Evolutionary conservation across 805 yeast genomes (phyloP).

Genomic region (Schwanniomyces yamadae): DNA sequence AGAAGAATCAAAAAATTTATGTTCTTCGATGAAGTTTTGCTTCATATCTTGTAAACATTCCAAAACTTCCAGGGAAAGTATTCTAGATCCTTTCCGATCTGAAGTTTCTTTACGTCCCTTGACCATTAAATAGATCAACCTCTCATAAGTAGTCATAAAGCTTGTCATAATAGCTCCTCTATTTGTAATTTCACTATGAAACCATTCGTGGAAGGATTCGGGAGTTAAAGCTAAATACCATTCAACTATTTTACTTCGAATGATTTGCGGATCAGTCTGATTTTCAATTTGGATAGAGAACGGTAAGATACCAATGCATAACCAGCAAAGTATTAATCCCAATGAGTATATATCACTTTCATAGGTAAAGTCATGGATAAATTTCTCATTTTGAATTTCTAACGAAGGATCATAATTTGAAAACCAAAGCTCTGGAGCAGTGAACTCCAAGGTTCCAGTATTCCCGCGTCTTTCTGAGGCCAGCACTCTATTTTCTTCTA

Average conservation of each 20-base stretch:
- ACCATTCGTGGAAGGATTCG: constrained; percentile 26
- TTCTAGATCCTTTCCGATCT: constrained; percentile 6
- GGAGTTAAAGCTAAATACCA: constrained; percentile 29
- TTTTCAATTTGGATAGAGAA: constrained; percentile 27
- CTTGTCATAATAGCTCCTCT: constrained; percentile 5
- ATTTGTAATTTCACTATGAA: constrained; percentile 5
- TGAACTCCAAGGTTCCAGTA: constrained; percentile 85
- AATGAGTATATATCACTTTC: constrained; percentile 79
- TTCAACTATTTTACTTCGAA: constrained; percentile 22
- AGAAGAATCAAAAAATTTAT: no score
- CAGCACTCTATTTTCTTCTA: constrained; percentile 8
- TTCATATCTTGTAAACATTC: constrained; percentile 21
- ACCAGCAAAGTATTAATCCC: constrained; percentile 76
- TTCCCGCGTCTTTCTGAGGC: constrained; percentile 76
- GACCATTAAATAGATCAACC: constrained; percentile 29
- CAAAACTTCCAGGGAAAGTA: constrained; percentile 17
- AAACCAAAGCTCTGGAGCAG: constrained; percentile 78
- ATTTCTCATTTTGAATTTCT: constrained; percentile 28
- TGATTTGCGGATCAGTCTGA: constrained; percentile 29
- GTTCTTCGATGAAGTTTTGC: no score
- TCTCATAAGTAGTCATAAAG: constrained; percentile 11
- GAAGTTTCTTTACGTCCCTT: constrained; percentile 20
- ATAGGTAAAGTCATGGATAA: constrained; percentile 57
- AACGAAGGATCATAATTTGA: constrained; percentile 17
- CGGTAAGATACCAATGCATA: constrained; percentile 73